A percentile compares a stretch with the other conserved stretches of the same genome.
Conservation (phyloP, 805 yeast species). For the Saturnispora hagleri region DNA sequence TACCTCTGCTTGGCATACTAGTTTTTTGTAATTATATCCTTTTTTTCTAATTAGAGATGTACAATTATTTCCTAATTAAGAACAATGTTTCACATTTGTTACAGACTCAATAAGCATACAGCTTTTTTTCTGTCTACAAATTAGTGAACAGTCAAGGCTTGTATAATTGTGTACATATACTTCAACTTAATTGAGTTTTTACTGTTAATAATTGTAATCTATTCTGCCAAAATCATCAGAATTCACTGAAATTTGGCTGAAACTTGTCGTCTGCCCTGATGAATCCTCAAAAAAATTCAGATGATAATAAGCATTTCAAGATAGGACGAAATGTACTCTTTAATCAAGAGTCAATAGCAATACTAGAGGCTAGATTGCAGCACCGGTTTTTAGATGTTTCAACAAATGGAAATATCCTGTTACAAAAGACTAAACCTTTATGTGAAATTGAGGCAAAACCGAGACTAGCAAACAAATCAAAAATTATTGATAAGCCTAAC, state of each 20-base stretch:
- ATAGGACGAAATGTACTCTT: not conserved
- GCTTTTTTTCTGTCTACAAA: not conserved
- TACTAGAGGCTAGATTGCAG: not conserved
- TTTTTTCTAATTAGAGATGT: not conserved
- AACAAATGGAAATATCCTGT: not conserved
- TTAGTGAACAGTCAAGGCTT: not conserved
- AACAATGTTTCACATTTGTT: constrained; percentile 2
- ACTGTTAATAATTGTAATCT: no score
- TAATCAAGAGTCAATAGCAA: not conserved
- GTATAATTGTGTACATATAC: no score
- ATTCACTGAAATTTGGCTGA: not conserved
- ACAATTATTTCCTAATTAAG: not conserved
- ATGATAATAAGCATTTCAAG: not conserved
- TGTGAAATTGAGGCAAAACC: not conserved
- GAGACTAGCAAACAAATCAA: not conserved
- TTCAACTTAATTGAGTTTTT: no score
- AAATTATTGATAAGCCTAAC: not conserved
- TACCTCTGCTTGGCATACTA: not conserved
- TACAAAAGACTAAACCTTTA: not conserved
- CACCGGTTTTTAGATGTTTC: not conserved
- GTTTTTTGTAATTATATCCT: not conserved
- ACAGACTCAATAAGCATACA: not conserved
- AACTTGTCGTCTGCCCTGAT: not conserved
- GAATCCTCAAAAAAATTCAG: not conserved
- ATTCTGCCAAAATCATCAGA: not conserved